Evolutionary conservation across 164 flowering plant genomes (phyloP).

Genomic region (Chloranthus sessilifolius): DNA sequence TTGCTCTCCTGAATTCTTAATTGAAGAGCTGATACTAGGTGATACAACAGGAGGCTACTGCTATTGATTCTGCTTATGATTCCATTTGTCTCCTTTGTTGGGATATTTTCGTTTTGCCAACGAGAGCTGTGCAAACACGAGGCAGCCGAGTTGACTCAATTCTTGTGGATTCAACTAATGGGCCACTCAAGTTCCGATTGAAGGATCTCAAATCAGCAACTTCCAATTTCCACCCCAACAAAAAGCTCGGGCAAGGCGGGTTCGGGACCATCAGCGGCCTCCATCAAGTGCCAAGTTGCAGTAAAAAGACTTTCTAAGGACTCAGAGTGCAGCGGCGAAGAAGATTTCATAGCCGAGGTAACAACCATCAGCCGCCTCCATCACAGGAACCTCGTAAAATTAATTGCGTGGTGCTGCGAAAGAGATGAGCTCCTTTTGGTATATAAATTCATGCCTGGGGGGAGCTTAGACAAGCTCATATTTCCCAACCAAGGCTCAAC

Average conservation of each 20-base stretch:
- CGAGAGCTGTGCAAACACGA: not conserved
- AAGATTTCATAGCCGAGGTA: constrained; percentile 53
- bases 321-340: constrained; percentile 37
- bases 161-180: constrained; percentile 2
- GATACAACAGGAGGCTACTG: too few species aligned
- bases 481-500: constrained; percentile 6
- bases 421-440: constrained; percentile 43
- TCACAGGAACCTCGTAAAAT: constrained; percentile 52
- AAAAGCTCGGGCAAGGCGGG: constrained; percentile 60
- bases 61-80: constrained; percentile 23
- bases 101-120: not conserved
- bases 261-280: constrained; percentile 55
- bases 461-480: constrained; percentile 51
- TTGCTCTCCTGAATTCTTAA: too few species aligned
- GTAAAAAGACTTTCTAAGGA: constrained; percentile 39
- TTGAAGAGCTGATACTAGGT: too few species aligned
- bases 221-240: constrained; percentile 29
- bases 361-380: constrained; percentile 50
- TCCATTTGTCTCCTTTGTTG: not conserved
- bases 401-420: constrained; percentile 63
- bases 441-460: constrained; percentile 54
- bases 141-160: not conserved
- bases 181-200: constrained; percentile 37
- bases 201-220: constrained; percentile 46
- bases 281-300: constrained; percentile 34